Evolutionary conservation across 2,329 filamentous ascomycete species (phyloP).

Genomic region (Aspergillus ochraceus): DNA sequence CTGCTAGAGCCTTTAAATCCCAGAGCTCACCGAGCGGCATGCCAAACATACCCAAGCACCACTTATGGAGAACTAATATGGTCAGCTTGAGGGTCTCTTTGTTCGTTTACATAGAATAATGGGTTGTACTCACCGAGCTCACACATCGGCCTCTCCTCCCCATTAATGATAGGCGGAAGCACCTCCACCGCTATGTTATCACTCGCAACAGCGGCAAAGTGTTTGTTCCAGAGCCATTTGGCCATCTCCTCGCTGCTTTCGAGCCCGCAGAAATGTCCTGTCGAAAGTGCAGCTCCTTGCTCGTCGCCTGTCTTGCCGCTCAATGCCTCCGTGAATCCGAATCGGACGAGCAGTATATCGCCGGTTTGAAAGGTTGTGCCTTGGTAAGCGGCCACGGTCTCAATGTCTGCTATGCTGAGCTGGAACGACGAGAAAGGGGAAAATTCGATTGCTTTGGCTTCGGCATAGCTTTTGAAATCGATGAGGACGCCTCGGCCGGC

Average conservation of each 20-base stretch:
- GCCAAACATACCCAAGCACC: constrained; percentile 43
- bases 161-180: constrained; percentile 21
- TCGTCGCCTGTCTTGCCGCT: constrained; percentile 16
- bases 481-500: constrained; percentile 54
- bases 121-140: constrained; percentile 9
- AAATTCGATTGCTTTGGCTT: constrained; percentile 55
- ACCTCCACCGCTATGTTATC: constrained; percentile 29
- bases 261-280: constrained; percentile 35
- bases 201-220: constrained; percentile 41
- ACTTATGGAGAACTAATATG: constrained; percentile 37
- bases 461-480: constrained; percentile 59
- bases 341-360: constrained; percentile 25
- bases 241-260: constrained; percentile 49
- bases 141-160: constrained; percentile 10
- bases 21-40: constrained; percentile 50
- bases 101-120: neutral
- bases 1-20: constrained; percentile 43
- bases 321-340: constrained; percentile 22
- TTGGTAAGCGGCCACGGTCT: constrained; percentile 20
- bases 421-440: constrained; percentile 51
- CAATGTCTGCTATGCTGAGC: constrained; percentile 18
- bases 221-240: constrained; percentile 57
- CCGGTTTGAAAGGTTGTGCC: constrained; percentile 17
- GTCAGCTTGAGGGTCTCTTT: neutral
- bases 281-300: constrained; percentile 13